phyloP scores from a whole-genome alignment of 306 rosid species.

The Dalbergia oliveri region DNA sequence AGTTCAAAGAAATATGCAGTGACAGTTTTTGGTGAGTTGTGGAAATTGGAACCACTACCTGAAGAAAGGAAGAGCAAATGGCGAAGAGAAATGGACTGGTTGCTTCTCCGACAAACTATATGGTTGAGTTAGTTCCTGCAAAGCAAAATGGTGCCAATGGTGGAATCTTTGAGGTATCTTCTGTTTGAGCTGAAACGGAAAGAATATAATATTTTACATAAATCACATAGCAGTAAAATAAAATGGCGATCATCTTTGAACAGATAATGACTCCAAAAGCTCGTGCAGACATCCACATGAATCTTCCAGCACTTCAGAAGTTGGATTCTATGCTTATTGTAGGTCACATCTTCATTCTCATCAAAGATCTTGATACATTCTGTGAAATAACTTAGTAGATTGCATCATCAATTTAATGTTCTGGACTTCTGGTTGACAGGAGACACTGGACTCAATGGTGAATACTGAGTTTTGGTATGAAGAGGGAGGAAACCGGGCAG shows the following conservation, averaged over 20 bases:
- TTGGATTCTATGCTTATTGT: constrained; percentile 94
- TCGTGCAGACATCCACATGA: constrained; percentile 78
- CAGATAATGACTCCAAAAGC: constrained; percentile 96
- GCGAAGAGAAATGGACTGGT: constrained; percentile 88
- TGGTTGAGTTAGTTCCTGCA: constrained; percentile 95
- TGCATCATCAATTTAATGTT: constrained; percentile 31
- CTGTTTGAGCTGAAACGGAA: constrained; percentile 29
- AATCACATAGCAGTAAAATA: constrained; percentile 19
- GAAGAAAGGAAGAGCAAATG: constrained; percentile 85
- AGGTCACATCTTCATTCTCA: constrained; percentile 55
- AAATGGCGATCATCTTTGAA: constrained; percentile 35
- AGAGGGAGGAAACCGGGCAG: constrained; percentile 81
- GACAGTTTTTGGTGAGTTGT: constrained; percentile 82
- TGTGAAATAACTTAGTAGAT: not conserved
- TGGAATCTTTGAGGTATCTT: constrained; percentile 76
- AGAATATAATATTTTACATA: constrained; percentile 7
- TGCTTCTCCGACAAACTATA: constrained; percentile 89
- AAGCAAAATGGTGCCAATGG: constrained; percentile 83
- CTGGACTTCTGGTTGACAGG: constrained; percentile 59
- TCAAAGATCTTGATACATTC: not conserved
- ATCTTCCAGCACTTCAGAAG: constrained; percentile 93
- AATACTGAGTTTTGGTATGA: constrained; percentile 85
- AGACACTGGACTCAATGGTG: constrained; percentile 81
- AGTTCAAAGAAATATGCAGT: constrained; percentile 59
- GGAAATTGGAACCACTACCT: constrained; percentile 90